Percentiles rank a stretch among this genome's conserved stretches.
phyloP scores from a whole-genome alignment of 306 rosid genomes.

The Vigna trinervia region DNA sequence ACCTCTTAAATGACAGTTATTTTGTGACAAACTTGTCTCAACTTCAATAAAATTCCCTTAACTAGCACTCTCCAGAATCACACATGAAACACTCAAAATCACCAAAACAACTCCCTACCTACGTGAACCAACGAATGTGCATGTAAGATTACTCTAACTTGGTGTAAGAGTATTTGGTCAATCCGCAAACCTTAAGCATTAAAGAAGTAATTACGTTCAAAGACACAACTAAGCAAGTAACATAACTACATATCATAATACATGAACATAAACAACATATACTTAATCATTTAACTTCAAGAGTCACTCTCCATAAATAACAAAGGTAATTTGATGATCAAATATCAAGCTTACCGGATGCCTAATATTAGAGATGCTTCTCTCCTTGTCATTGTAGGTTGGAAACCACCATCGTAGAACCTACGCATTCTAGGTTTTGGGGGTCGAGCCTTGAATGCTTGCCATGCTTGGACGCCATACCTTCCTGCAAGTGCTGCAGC shows the following conservation, averaged over 20 bases:
- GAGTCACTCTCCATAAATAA: neutral
- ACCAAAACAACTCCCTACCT: conserved; percentile 5
- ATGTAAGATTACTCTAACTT: neutral
- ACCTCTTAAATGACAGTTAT: neutral
- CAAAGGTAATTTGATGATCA: conserved; percentile 2
- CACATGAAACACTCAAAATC: neutral
- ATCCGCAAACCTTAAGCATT: neutral
- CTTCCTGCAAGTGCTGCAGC: conserved; percentile 76
- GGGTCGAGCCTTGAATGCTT: conserved; percentile 68
- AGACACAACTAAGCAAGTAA: neutral
- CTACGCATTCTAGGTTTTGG: conserved; percentile 58
- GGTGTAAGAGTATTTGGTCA: neutral
- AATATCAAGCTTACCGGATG: conserved; percentile 59
- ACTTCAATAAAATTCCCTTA: neutral
- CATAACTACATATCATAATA: neutral
- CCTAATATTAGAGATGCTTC: conserved; percentile 83
- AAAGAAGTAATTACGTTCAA: neutral
- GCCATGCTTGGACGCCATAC: conserved; percentile 76
- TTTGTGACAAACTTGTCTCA: neutral
- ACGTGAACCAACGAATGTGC: neutral
- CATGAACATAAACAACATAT: neutral
- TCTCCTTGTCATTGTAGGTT: conserved; percentile 71
- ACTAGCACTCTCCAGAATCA: neutral
- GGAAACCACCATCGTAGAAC: conserved; percentile 79
- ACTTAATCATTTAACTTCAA: conserved; percentile 7